phyloP scores from a whole-genome alignment of 148 eudicot genomes.

The Nyssa sinensis region DNA sequence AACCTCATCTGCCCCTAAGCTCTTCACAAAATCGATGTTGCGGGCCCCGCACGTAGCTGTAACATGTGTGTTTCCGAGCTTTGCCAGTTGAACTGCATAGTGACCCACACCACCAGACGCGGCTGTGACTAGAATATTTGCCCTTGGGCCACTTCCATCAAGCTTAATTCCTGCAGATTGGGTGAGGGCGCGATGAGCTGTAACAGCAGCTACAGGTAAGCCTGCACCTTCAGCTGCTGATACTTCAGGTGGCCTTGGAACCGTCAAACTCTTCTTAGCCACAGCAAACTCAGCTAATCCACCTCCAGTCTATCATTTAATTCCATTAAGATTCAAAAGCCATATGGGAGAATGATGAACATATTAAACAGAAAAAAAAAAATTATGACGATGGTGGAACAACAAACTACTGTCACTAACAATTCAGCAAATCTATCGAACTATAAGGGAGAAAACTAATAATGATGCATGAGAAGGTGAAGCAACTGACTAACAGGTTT shows the following conservation, averaged over 20 bases:
- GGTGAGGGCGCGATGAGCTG: conserved; percentile 50
- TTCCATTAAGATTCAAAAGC: neutral
- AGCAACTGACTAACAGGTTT: no score
- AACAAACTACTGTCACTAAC: neutral
- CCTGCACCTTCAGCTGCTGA: conserved; percentile 52
- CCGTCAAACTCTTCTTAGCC: conserved; percentile 31
- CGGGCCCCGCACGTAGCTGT: conserved; percentile 63
- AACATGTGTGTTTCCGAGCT: conserved; percentile 48
- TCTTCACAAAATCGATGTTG: conserved; percentile 48
- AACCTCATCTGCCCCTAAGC: conserved; percentile 60
- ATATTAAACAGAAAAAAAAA: neutral
- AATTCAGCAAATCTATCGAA: neutral
- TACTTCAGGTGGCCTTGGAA: conserved; percentile 47
- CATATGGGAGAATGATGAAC: neutral
- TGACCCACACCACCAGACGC: conserved; percentile 63
- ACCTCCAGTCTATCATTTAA: conserved; percentile 36
- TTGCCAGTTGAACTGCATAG: conserved; percentile 60
- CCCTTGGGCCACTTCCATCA: conserved; percentile 32
- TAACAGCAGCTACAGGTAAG: conserved; percentile 43
- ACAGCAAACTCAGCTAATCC: conserved; percentile 47
- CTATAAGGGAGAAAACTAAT: no score
- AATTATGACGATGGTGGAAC: neutral
- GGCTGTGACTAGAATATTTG: conserved; percentile 49
- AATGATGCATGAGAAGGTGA: no score
- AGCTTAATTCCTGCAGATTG: conserved; percentile 44